Conservation (phyloP, 1,284 basidiomycete species). For the Anthracocystis panici-leucophaei region DNA sequence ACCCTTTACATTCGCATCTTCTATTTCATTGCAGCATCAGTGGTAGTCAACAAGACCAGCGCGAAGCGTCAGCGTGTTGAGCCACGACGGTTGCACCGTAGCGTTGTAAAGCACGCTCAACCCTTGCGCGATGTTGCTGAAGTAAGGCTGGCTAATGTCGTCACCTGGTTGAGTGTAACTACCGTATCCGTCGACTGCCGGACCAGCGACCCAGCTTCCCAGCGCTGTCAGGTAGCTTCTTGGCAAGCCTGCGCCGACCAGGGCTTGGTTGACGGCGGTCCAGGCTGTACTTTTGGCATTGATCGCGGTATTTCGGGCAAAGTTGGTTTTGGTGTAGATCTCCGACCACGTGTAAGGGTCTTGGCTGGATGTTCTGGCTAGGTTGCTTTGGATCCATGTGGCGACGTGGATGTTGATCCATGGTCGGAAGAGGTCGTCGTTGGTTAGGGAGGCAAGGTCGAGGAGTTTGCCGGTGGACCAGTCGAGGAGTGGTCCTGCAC, state of each 20-base stretch:
- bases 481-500: conserved; percentile 54
- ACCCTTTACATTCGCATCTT: conserved; percentile 9
- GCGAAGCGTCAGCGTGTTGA: conserved; percentile 48
- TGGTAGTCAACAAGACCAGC: conserved; percentile 65
- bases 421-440: conserved; percentile 59
- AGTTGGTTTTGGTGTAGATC: conserved; percentile 34
- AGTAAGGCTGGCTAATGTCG: conserved; percentile 61
- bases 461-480: conserved; percentile 56
- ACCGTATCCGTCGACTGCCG: conserved; percentile 52
- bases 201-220: conserved; percentile 68
- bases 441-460: conserved; percentile 32
- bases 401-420: conserved; percentile 68
- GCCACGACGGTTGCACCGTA: conserved; percentile 39
- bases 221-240: conserved; percentile 48
- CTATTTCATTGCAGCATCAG: conserved; percentile 9
- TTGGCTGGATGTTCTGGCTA: conserved; percentile 55
- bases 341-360: conserved; percentile 61
- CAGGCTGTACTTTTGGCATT: conserved; percentile 7
- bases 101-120: conserved; percentile 56
- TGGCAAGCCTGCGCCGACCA: conserved; percentile 27
- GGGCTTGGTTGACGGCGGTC: conserved; percentile 9
- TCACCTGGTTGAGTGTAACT: conserved; percentile 58
- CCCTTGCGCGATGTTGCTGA: conserved; percentile 52
- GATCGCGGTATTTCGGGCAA: conserved; percentile 7
- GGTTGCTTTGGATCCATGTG: conserved; percentile 65